phyloP scores from a whole-genome alignment of 139 green algal genomes.

The Axilococcus clingmanii region DNA sequence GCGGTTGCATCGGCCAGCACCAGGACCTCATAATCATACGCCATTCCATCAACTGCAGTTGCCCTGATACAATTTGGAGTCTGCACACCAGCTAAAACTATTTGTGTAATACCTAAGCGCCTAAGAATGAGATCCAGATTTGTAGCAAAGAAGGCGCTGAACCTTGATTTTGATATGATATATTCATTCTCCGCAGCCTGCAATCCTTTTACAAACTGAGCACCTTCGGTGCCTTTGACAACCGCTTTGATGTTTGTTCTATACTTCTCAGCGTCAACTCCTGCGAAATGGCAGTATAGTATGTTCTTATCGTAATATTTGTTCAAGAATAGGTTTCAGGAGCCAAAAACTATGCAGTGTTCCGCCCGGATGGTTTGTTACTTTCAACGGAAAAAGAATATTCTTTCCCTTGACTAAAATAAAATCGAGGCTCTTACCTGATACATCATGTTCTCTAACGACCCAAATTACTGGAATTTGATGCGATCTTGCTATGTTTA shows the following conservation, averaged over 20 bases:
- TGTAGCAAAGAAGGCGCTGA: conserved; percentile 1
- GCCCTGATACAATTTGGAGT: conserved; percentile 72
- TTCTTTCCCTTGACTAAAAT: background rate
- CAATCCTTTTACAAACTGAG: background rate
- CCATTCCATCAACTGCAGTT: conserved; percentile 59
- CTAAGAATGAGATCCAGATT: background rate
- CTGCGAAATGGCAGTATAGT: background rate
- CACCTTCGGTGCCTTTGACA: background rate
- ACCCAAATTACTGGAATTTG: conserved; percentile 6
- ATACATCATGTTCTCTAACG: conserved; percentile 2
- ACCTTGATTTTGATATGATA: background rate
- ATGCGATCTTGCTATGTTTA: background rate
- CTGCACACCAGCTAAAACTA: conserved; percentile 38
- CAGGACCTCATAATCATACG: conserved; percentile 48
- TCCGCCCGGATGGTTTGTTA: too few relatives aligned
- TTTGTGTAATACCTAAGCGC: background rate
- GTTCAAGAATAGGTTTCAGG: too few relatives aligned
- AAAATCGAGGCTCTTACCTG: background rate
- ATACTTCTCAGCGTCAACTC: background rate
- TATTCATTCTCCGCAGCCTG: background rate
- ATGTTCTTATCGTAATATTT: background rate
- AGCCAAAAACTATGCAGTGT: too few relatives aligned
- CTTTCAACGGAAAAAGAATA: conserved; percentile 1
- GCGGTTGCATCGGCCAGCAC: conserved; percentile 56
- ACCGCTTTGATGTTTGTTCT: background rate